A percentile compares a stretch with the other conserved stretches of the same genome.
Conservation (phyloP, 2,329 filamentous ascomycete species). For the Cladosporium sp. region DNA sequence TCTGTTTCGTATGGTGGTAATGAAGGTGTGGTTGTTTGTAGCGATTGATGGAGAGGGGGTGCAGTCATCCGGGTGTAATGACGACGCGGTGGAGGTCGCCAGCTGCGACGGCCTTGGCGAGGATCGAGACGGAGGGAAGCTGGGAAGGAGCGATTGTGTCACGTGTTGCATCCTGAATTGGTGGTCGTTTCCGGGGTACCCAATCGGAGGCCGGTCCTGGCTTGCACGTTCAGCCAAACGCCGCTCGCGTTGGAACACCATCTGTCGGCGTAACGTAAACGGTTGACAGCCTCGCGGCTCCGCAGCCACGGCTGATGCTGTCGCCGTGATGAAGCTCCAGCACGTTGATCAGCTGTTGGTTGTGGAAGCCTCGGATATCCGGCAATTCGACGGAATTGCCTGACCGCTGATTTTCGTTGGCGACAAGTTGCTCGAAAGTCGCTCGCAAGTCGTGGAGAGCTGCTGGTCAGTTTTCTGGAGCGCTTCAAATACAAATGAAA, state of each 20-base stretch:
- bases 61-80: slow-evolving; percentile 12
- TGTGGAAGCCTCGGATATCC: not conserved
- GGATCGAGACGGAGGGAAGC: not conserved
- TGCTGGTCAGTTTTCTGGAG: slow-evolving; percentile 4
- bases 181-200: slow-evolving; percentile 4
- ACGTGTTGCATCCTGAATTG: slow-evolving; percentile 5
- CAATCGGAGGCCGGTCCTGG: slow-evolving; percentile 8
- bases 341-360: slow-evolving; percentile 10
- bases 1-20: not conserved
- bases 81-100: slow-evolving; percentile 12
- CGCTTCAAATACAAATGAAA: not conserved
- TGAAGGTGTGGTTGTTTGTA: too few species aligned
- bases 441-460: not conserved
- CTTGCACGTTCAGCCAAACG: slow-evolving; percentile 10
- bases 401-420: not conserved
- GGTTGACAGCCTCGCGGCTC: not conserved
- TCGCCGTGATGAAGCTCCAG: not conserved
- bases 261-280: not conserved
- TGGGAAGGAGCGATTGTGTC: slow-evolving; percentile 1
- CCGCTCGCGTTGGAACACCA: slow-evolving; percentile 5
- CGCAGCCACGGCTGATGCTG: not conserved
- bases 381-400: not conserved
- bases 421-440: not conserved
- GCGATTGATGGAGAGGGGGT: slow-evolving; percentile 8
- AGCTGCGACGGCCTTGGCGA: slow-evolving; percentile 13